phyloP scores from a whole-genome alignment of 371 early-diverging fungal genomes.

The Rhizopus stolonifer region DNA sequence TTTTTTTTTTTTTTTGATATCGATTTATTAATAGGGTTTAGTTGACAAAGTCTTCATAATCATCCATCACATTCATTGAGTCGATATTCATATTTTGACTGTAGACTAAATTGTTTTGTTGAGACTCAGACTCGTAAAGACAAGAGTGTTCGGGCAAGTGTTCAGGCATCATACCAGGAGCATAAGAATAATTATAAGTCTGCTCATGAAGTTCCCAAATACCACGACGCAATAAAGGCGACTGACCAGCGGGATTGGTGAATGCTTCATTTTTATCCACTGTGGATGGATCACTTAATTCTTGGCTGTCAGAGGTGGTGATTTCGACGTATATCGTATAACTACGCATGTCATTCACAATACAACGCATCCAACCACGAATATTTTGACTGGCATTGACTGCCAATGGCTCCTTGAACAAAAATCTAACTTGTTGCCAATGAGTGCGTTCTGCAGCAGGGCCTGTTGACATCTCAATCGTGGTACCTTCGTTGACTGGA shows the following conservation, averaged over 20 bases:
- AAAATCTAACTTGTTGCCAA: constrained; percentile 97
- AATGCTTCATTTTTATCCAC: constrained; percentile 14
- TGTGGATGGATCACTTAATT: constrained; percentile 23
- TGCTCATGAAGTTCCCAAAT: constrained; percentile 94
- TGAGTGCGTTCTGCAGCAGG: constrained; percentile 90
- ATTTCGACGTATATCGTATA: constrained; percentile 81
- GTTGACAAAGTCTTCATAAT: constrained; percentile 33
- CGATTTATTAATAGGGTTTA: constrained; percentile 2
- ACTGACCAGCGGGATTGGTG: constrained; percentile 17
- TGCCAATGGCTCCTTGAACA: constrained; percentile 92
- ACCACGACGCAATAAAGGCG: constrained; percentile 59
- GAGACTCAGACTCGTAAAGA: constrained; percentile 64
- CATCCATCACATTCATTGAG: constrained; percentile 27
- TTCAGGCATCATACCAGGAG: constrained; percentile 53
- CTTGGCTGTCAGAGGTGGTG: constrained; percentile 38
- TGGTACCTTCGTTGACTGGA: constrained; percentile 24
- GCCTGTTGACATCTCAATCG: constrained; percentile 75
- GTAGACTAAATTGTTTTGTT: constrained; percentile 19
- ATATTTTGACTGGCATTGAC: constrained; percentile 89
- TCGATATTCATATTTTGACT: constrained; percentile 13
- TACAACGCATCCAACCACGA: constrained; percentile 82
- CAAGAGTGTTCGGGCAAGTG: constrained; percentile 72
- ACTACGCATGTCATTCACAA: constrained; percentile 88
- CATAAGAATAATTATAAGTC: constrained; percentile 81
- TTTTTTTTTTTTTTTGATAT: background rate